These are phyloP conservation scores for Rhizopogon vulgaris DNA, from an alignment of 768 basidiomycete species.

Conservation along the genomic window DNA sequence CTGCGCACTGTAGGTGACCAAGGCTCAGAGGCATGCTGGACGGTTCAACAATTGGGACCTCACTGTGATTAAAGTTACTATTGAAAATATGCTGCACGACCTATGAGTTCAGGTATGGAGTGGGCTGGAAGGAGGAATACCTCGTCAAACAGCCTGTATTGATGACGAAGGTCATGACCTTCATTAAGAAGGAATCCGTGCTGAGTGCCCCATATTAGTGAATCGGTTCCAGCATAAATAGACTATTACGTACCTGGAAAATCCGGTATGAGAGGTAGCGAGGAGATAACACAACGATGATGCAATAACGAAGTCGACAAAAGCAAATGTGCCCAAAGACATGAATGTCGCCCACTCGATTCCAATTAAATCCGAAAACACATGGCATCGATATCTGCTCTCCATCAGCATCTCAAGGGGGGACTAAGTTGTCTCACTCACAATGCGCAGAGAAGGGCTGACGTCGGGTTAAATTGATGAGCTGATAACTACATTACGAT, in stretches of 20 bases:
- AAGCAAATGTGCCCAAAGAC: background rate
- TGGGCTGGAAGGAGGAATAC: background rate
- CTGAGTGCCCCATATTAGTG: background rate
- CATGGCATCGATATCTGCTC: background rate
- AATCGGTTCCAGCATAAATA: background rate
- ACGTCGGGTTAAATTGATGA: background rate
- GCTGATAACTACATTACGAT: background rate
- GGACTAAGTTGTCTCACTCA: background rate
- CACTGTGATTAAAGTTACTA: background rate
- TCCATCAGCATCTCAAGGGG: background rate
- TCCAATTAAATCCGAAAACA: background rate
- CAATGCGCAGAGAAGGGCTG: background rate
- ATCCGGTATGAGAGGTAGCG: background rate
- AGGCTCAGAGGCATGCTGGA: background rate
- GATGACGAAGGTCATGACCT: background rate
- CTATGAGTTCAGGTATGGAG: background rate
- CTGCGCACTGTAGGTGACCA: background rate
- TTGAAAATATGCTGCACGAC: background rate
- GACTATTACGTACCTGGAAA: background rate
- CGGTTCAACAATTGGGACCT: background rate
- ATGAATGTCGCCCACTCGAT: background rate
- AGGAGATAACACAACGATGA: slow-evolving; percentile 3
- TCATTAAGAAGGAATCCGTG: slow-evolving; percentile 1
- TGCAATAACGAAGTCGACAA: background rate
- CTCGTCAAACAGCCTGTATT: slow-evolving; percentile 1